Evolutionary conservation across 305 asterid genomes (phyloP), one percentile per base, ranked within the genome.

Genomic region (Rubia peregrina): DNA sequence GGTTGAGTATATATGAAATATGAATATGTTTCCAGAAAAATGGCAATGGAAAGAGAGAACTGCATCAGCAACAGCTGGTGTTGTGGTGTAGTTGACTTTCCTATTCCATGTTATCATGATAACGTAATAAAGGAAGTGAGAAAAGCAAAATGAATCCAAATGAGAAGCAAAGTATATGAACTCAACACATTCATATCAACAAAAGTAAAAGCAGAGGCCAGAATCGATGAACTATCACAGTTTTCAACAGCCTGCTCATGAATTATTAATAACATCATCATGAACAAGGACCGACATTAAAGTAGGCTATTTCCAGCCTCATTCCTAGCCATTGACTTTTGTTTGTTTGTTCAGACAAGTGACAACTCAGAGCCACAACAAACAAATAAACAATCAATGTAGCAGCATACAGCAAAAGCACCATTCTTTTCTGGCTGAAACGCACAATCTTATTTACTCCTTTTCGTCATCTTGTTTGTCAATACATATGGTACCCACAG

Each of bases 171-270:
- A 30, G 36, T 56, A 6, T 9, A 16, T 56, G 61, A 56, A 56
- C 30, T 56, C 30, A 57, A 22, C 62, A 21, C 33, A 57, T 57
- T 22, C 17, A 57, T 57, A 57, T 17, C 10, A 57, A 57, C 33
- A 57, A 57, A 60, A 22, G 17, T 22, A 60, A 60, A 60, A 60
- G 64, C 64, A 60, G 41, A 21, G 64, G 38, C 38, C 62, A 10
- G 62, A 55, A 55, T 55, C 40, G 6, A 36, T 36, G 40, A 36
- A 36, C 40, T 36, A 36, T 36, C 36, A 55, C 61, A 55, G 61
- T n/a, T 19, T 55, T 55, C 61, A 57, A 26, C 30, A 9, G 62
- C 36, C 36, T 22, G 36, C 62, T 21, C 26, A 21, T 57, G 14
- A 57, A 60, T 22, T 11, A 60, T 21, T 60, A 24, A 0, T 17